Conservation (phyloP, 345 rosid species). For the Aurinia saxatilis region DNA sequence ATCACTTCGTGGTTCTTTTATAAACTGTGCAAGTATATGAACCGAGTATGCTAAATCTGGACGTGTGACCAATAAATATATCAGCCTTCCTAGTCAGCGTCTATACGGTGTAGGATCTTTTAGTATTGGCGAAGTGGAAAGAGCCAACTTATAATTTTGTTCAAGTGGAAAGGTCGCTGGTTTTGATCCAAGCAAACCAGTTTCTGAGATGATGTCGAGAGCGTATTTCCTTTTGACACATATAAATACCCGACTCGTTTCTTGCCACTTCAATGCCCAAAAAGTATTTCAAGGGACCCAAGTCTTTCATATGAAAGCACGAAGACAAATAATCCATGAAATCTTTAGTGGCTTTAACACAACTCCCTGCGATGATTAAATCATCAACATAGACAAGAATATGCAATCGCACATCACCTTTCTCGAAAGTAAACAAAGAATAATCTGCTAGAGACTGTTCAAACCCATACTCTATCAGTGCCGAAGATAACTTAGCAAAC, state of each 20-base stretch:
- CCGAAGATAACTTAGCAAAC: too few species aligned
- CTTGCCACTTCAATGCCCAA: too few species aligned
- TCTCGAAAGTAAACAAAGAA: neutral
- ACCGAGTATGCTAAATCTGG: neutral
- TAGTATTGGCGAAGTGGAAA: neutral
- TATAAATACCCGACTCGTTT: too few species aligned
- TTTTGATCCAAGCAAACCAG: too few species aligned
- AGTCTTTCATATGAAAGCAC: too few species aligned
- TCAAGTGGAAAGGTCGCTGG: too few species aligned
- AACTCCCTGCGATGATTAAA: neutral
- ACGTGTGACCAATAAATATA: neutral
- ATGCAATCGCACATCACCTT: neutral
- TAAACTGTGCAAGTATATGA: too few species aligned
- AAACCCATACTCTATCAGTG: too few species aligned
- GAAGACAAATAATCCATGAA: neutral
- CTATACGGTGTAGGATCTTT: neutral
- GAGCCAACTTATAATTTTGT: neutral
- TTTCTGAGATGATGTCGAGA: too few species aligned
- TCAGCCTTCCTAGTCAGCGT: neutral
- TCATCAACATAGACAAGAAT: too few species aligned
- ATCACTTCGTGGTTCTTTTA: neutral
- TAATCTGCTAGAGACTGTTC: neutral
- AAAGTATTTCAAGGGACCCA: too few species aligned
- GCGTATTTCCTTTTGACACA: neutral
- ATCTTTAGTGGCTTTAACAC: too few species aligned